Evolutionary conservation across 2,329 filamentous ascomycete species (phyloP).

Genomic region (Trichophyton simii): DNA sequence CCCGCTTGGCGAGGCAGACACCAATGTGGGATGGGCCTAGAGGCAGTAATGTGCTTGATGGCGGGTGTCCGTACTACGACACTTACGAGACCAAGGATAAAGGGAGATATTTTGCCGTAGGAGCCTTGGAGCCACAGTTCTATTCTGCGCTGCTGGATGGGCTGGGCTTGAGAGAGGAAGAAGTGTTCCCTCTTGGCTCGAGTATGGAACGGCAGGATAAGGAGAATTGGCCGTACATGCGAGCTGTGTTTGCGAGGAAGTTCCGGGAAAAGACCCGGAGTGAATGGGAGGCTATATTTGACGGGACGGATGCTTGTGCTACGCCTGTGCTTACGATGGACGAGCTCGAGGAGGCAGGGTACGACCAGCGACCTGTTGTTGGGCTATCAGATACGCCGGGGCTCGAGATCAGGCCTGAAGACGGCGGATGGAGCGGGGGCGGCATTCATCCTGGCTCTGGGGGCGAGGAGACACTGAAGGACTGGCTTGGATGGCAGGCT

Average conservation of each 20-base stretch:
- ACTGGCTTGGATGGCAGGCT: constrained; percentile 67
- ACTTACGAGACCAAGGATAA: constrained; percentile 72
- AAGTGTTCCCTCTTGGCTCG: constrained; percentile 34
- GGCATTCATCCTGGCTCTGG: constrained; percentile 55
- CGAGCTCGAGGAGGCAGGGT: constrained; percentile 54
- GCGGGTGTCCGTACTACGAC: constrained; percentile 77
- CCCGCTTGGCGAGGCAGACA: constrained; percentile 53
- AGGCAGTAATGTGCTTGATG: constrained; percentile 69
- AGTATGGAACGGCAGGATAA: constrained; percentile 47
- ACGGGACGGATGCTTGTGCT: constrained; percentile 82
- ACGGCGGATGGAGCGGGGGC: constrained; percentile 55
- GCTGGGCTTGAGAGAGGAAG: constrained; percentile 44
- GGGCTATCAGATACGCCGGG: constrained; percentile 55
- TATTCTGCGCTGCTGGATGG: constrained; percentile 56
- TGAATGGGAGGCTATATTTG: constrained; percentile 79
- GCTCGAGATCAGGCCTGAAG: constrained; percentile 43
- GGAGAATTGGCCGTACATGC: constrained; percentile 55
- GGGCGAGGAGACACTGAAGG: constrained; percentile 53
- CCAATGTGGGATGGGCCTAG: constrained; percentile 50
- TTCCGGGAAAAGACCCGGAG: constrained; percentile 59
- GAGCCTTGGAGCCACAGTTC: constrained; percentile 80
- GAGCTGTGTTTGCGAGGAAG: constrained; percentile 43
- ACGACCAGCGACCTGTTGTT: constrained; percentile 35
- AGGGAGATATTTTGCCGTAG: constrained; percentile 69
- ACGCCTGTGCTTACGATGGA: constrained; percentile 69